Conservation (phyloP, 202 grass and related monocot species). For the Cymbopogon flexuosus region DNA sequence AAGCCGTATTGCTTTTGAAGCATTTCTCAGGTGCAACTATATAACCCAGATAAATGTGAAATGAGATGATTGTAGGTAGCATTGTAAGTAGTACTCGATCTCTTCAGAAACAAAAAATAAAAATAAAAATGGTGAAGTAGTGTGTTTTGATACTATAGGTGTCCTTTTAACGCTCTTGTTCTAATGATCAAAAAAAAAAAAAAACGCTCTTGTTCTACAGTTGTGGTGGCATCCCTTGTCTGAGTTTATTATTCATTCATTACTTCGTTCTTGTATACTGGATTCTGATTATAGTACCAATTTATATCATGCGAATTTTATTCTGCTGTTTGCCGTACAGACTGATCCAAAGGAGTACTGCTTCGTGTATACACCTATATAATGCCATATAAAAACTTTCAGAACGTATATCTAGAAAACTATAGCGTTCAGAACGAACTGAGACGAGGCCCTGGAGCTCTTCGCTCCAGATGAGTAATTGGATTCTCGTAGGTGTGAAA, state of each 20-base stretch:
- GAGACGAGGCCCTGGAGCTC: too few species aligned
- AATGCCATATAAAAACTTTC: too few species aligned
- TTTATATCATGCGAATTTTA: background rate
- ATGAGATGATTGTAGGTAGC: background rate
- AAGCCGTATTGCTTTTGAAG: background rate
- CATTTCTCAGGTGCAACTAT: background rate
- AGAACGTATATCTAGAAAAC: too few species aligned
- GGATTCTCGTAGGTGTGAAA: background rate
- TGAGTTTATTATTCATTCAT: background rate
- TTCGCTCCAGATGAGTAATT: background rate
- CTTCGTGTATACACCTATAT: too few species aligned
- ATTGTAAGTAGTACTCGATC: too few species aligned
- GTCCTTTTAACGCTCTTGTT: background rate
- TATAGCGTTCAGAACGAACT: too few species aligned
- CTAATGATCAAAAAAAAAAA: too few species aligned
- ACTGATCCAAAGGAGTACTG: background rate
- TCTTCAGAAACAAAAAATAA: too few species aligned
- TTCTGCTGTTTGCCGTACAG: background rate
- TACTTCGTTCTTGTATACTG: background rate
- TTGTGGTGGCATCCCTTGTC: background rate
- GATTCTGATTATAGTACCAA: background rate
- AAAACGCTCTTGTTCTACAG: too few species aligned
- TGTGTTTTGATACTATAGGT: background rate
- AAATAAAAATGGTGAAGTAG: too few species aligned
- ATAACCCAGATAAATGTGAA: background rate